Base-by-base conservation (phyloP, 805 yeast genomes). In the Suhomyces sp. region DNA sequence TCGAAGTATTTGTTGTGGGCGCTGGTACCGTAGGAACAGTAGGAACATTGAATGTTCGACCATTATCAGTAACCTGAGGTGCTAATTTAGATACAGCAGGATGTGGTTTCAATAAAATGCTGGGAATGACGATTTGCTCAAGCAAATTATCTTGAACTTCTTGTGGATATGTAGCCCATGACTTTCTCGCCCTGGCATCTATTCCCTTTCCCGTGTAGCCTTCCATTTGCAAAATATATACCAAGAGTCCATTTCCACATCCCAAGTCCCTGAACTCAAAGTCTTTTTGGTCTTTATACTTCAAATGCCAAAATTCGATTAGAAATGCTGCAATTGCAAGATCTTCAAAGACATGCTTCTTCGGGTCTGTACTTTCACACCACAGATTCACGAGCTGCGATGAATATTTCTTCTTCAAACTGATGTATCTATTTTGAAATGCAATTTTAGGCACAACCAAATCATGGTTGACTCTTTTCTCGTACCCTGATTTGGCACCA, bases 321-420 rank as follows among this genome's bases (percentile, higher is more conserved):
- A 91, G 67, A 48, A 91, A 91, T 0, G 97, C 95, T 1, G 97
- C 97, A 47, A 91, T 90, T 3, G 96, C 95, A 35, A 91, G 76
- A 56, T 91, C 98, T 65, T 91, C 98, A 63, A 90, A 91, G 0
- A 91, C 97, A 62, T 91, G 98, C 56, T 91, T 91, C 48, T 82
- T 76, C 3, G 97, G 97, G 59, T 91, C 97, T 2, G 98, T 91
- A 19, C 82, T 79, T 60, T 91, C 98, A n/a, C 73, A 79, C 98
- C 98, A 91, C 44, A 72, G 74, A 25, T 81, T 85, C 9, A 88
- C 88, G 31, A 91, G 63, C 12, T 64, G 59, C 18, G 81, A 76
- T 0, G 95, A 87, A 56, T 90, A 84, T 57, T 81, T 84, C 56
- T 83, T 85, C 60, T 91, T 91, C 50, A 91, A 68, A 14, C 75